These are phyloP conservation scores for Macrocybe gigantea DNA, from an alignment of 768 basidiomycete species.

Conservation along the genomic window DNA sequence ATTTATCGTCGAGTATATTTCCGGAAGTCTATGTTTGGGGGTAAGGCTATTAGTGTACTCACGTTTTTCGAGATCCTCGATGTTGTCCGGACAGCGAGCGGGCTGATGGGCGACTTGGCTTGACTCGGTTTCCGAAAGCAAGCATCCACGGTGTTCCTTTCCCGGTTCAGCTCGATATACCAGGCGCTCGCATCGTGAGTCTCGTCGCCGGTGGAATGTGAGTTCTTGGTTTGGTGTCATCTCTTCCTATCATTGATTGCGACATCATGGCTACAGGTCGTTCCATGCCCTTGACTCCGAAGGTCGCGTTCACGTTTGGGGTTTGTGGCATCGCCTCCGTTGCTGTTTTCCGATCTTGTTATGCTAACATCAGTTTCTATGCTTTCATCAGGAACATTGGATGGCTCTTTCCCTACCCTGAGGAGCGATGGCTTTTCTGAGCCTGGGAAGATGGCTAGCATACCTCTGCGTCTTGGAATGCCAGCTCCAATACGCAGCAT, in stretches of 20 bases:
- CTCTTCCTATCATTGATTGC: conserved; percentile 2
- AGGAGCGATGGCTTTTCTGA: conserved; percentile 52
- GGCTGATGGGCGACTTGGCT: conserved; percentile 59
- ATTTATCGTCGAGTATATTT: conserved; percentile 2
- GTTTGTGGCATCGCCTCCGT: too few species aligned
- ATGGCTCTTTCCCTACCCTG: conserved; percentile 37
- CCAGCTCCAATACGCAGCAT: conserved; percentile 56
- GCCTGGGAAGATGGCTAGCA: conserved; percentile 39
- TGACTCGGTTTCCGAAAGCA: conserved; percentile 28
- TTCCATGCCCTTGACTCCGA: conserved; percentile 81
- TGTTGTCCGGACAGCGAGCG: conserved; percentile 39
- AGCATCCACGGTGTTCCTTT: conserved; percentile 43
- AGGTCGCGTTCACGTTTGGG: conserved; percentile 79
- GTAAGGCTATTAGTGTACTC: conserved; percentile 18
- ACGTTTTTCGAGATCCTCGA: conserved; percentile 3
- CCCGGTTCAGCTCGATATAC: conserved; percentile 58
- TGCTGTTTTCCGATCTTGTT: not conserved
- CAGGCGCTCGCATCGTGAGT: conserved; percentile 58
- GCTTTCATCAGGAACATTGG: conserved; percentile 47
- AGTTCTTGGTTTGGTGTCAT: conserved; percentile 16
- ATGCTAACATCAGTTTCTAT: not conserved
- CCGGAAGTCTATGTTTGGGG: conserved; percentile 53
- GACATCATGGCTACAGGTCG: conserved; percentile 43
- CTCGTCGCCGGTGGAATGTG: conserved; percentile 82
- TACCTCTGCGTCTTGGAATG: conserved; percentile 54